Evolutionary conservation across 2,329 filamentous ascomycete species (phyloP).

Genomic region (Colletotrichum viniferum): DNA sequence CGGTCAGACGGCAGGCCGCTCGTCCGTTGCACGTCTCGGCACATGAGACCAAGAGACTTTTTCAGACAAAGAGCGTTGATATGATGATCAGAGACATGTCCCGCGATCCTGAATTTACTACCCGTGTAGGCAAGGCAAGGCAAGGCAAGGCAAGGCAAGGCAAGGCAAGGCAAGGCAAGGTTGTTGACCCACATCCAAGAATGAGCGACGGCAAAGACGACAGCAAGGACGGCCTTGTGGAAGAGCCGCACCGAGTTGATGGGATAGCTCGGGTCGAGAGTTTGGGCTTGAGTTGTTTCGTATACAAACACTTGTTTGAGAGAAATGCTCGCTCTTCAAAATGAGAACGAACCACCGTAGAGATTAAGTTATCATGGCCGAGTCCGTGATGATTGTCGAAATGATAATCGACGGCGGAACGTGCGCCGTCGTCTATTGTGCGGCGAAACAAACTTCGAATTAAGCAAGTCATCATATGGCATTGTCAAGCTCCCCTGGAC

Average conservation of each 20-base stretch:
- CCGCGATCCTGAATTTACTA: neutral
- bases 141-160: neutral
- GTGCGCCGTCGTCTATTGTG: neutral
- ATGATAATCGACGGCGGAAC: neutral
- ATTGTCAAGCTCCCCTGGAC: neutral
- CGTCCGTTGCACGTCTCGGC: neutral
- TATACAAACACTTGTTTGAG: neutral
- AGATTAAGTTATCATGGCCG: neutral
- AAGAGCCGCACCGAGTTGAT: neutral
- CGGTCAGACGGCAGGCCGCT: neutral
- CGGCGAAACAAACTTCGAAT: neutral
- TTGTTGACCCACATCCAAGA: neutral
- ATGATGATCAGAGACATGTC: neutral
- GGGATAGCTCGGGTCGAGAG: neutral
- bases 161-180: neutral
- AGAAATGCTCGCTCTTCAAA: neutral
- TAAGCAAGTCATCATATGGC: neutral
- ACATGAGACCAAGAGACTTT: neutral
- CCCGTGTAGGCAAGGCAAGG: neutral
- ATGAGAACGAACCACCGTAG: neutral
- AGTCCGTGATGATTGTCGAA: neutral
- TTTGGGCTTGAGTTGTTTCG: neutral
- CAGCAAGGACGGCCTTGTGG: neutral
- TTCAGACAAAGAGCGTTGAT: neutral
- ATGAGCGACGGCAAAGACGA: neutral